phyloP scores from a whole-genome alignment of 371 early-diverging fungal genomes.

The Gilbertella persicaria region DNA sequence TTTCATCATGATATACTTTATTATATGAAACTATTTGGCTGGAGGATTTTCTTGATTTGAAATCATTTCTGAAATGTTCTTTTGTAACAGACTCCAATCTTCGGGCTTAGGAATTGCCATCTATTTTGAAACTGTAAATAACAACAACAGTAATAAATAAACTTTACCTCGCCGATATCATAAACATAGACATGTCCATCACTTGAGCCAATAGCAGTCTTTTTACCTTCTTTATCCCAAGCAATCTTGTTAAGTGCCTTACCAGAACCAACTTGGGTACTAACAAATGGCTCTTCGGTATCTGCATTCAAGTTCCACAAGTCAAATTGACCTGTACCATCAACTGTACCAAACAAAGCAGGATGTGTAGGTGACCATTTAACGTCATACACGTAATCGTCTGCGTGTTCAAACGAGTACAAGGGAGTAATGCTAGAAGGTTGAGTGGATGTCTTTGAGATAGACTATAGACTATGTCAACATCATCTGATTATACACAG shows the following conservation, averaged over 20 bases:
- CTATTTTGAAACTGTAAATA: slow-evolving; percentile 25
- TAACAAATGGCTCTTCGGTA: slow-evolving; percentile 77
- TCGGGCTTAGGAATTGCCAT: slow-evolving; percentile 63
- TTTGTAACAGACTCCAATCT: slow-evolving; percentile 71
- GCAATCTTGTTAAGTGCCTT: slow-evolving; percentile 90
- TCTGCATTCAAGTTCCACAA: slow-evolving; percentile 92
- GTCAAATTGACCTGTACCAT: slow-evolving; percentile 88
- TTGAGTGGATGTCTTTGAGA: slow-evolving; percentile 63
- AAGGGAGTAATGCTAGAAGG: slow-evolving; percentile 68
- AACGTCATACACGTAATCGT: slow-evolving; percentile 96
- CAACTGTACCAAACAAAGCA: slow-evolving; percentile 89
- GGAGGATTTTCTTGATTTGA: slow-evolving; percentile 52
- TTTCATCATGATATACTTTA: too few species aligned
- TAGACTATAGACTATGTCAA: slow-evolving; percentile 40
- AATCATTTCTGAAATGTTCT: slow-evolving; percentile 68
- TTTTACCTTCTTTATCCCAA: slow-evolving; percentile 89
- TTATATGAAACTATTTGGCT: slow-evolving; percentile 7
- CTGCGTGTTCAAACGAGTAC: slow-evolving; percentile 88
- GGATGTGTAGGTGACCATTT: slow-evolving; percentile 96
- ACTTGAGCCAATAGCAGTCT: slow-evolving; percentile 81
- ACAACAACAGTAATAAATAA: background rate
- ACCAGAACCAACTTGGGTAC: slow-evolving; percentile 65
- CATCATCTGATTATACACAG: background rate
- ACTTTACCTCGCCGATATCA: slow-evolving; percentile 84
- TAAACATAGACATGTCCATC: slow-evolving; percentile 90